Evolutionary conservation across 768 basidiomycete genomes (phyloP), one percentile per base, ranked within the genome.

Genomic region (Termitomyces titanicus): DNA sequence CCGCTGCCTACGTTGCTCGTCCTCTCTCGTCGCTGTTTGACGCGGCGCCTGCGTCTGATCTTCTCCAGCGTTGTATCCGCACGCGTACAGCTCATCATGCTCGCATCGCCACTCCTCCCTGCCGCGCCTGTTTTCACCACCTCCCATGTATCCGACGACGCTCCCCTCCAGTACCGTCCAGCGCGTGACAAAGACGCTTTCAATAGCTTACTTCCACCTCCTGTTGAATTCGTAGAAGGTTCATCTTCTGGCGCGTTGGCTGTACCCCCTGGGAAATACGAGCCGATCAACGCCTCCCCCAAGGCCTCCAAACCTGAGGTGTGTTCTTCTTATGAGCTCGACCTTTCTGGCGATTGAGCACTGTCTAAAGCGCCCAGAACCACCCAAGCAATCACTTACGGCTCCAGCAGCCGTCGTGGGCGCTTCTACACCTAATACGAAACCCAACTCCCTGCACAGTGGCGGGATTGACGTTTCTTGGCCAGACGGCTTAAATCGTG

Each of bases 221-320:
- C 86, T 17, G 78, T 92, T 56, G 90, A 92, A 68, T 92, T 92
- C 51, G 74, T 92, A 48, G 90, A 92, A 67, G 90, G 90, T 20
- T 92, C 90, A 3, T 92, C 90, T 13, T 84, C 89, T 42, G 89
- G 89, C 2, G 73, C 84, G 13, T 72, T 91, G 33, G 85, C 85
- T 43, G 78, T 88, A 5, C 80, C 81, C 24, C 87, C 88, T 62
- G 84, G 84, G 40, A 90, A 86, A 68, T 93, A 92, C 66, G 83
- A 89, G 59, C 86, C 91, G 25, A 90, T 93, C 67, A 93, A 92
- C 60, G 81, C 74, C 43, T 78, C 81, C 18, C 82, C 87, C 15
- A 82, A 81, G 65, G 66, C 75, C 24, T 59, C 71, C 47, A 78
- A 78, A 61, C 62, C 70, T 55, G 80, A 81, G 64, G 84, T 83